Conservation (phyloP, 208 protist genomes). For the Endotrypanum monterogeii region DNA sequence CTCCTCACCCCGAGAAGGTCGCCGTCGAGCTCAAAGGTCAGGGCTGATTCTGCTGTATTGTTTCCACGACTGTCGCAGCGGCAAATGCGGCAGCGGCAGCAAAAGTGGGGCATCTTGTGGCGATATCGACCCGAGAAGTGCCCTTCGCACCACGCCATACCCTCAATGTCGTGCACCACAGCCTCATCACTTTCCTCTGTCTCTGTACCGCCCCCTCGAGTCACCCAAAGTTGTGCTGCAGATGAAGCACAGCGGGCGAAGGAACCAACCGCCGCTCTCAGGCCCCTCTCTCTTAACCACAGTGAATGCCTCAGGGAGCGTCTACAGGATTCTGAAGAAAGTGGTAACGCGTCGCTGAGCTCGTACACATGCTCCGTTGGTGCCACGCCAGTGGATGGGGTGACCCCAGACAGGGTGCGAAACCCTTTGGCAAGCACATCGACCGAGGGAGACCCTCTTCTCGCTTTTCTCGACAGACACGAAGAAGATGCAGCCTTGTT, state of each 20-base stretch:
- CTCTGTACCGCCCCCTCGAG: not conserved
- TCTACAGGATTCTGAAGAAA: not conserved
- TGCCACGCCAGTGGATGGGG: not conserved
- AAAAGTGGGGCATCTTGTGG: slow-evolving; percentile 48
- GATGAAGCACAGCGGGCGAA: not conserved
- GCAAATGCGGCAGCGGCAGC: slow-evolving; percentile 50
- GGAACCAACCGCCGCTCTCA: not conserved
- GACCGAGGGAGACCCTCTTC: slow-evolving; percentile 39
- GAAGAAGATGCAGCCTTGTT: slow-evolving; percentile 73
- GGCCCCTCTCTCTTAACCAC: not conserved
- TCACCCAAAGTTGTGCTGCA: not conserved
- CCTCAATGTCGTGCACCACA: not conserved
- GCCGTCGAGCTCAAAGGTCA: not conserved
- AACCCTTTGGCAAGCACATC: not conserved
- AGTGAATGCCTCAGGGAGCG: not conserved
- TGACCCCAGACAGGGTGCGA: not conserved
- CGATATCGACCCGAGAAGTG: slow-evolving; percentile 29
- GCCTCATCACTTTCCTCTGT: not conserved
- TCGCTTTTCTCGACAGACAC: slow-evolving; percentile 68
- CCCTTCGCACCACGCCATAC: not conserved
- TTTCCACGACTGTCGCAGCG: slow-evolving; percentile 32
- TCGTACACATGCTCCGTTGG: not conserved
- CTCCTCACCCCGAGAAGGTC: not conserved
- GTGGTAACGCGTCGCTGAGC: not conserved
- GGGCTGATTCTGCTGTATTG: not conserved